phyloP scores from a whole-genome alignment of 2,329 filamentous ascomycete species.

The Penicillium sp. region DNA sequence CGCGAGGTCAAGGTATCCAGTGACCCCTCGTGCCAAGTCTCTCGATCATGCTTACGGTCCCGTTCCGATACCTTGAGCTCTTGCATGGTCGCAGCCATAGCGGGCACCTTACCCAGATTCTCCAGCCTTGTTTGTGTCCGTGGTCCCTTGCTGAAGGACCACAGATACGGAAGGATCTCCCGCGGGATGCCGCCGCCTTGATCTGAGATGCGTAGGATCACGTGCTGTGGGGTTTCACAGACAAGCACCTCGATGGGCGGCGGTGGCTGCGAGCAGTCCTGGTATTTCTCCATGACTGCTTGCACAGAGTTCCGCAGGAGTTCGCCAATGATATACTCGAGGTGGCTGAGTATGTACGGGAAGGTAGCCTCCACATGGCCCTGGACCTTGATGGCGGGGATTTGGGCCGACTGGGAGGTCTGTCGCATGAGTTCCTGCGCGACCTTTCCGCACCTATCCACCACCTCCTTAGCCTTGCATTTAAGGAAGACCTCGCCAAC shows the following conservation, averaged over 20 bases:
- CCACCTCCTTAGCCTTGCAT: slow-evolving; percentile 87
- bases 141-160: slow-evolving; percentile 96
- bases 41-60: slow-evolving; percentile 30
- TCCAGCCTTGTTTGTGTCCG: slow-evolving; percentile 75
- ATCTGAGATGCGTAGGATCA: slow-evolving; percentile 95
- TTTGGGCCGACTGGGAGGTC: slow-evolving; percentile 71
- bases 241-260: slow-evolving; percentile 92
- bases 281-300: slow-evolving; percentile 78
- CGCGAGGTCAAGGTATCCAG: slow-evolving; percentile 79
- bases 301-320: slow-evolving; percentile 94
- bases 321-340: slow-evolving; percentile 97
- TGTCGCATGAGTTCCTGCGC: slow-evolving; percentile 74
- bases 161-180: slow-evolving; percentile 84
- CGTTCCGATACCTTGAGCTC: slow-evolving; percentile 65
- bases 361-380: slow-evolving; percentile 90
- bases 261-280: slow-evolving; percentile 54
- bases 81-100: slow-evolving; percentile 91
- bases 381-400: slow-evolving; percentile 81
- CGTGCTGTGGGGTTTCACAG: slow-evolving; percentile 90
- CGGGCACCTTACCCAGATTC: slow-evolving; percentile 84
- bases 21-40: slow-evolving; percentile 62
- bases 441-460: slow-evolving; percentile 78
- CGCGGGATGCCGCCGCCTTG: slow-evolving; percentile 89
- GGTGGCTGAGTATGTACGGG: slow-evolving; percentile 92
- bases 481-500: slow-evolving; percentile 95